Evolutionary conservation across 2,329 filamentous ascomycete species (phyloP).

Genomic region (Aspergillus pseudotamarii): DNA sequence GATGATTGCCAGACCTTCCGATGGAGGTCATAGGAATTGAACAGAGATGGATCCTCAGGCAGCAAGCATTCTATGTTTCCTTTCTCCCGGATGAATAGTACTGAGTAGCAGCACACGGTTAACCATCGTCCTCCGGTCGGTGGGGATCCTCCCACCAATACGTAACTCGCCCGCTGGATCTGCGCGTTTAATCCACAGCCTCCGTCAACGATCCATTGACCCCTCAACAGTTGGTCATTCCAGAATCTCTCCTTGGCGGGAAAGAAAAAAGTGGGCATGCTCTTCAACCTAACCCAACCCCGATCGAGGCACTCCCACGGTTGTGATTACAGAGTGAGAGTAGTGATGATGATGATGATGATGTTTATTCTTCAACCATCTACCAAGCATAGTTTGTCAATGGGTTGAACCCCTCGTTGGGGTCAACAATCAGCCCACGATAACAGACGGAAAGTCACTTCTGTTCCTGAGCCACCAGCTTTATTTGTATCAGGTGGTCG

Average conservation of each 20-base stretch:
- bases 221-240: conserved; percentile 7
- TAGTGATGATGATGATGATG: no score
- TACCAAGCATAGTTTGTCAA: neutral
- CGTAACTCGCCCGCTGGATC: conserved; percentile 3
- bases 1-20: neutral
- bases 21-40: neutral
- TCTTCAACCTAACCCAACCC: neutral
- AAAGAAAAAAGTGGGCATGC: neutral
- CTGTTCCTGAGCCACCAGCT: neutral
- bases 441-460: neutral
- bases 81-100: neutral
- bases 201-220: conserved; percentile 3
- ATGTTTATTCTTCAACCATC: neutral
- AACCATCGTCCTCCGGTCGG: no score
- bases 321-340: neutral
- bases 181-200: neutral
- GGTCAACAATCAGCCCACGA: conserved; percentile 12
- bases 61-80: neutral
- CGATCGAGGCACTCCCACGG: neutral
- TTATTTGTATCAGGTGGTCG: neutral
- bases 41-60: neutral
- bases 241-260: neutral
- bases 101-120: no score
- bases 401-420: conserved; percentile 13
- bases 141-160: neutral